phyloP scores from a whole-genome alignment of 805 yeast genomes.

The Clavispora vitiphila region DNA sequence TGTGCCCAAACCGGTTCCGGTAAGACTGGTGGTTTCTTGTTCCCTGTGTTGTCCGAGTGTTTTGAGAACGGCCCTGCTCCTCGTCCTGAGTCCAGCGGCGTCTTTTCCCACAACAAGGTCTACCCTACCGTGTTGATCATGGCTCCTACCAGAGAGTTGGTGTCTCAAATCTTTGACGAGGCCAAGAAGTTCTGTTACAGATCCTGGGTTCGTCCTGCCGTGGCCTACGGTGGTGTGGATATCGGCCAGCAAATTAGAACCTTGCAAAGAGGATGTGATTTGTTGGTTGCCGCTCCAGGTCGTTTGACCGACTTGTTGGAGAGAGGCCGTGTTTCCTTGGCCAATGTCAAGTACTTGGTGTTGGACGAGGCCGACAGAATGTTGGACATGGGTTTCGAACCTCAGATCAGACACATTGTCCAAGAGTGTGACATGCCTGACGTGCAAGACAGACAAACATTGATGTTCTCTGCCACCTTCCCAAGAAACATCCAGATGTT shows the following conservation, averaged over 20 bases:
- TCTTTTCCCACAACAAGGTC: slow-evolving; percentile 68
- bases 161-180: slow-evolving; percentile 93
- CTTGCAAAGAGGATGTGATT: slow-evolving; percentile 89
- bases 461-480: slow-evolving; percentile 99
- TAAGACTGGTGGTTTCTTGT: slow-evolving; percentile 98
- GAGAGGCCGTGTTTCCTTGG: slow-evolving; percentile 88
- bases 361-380: slow-evolving; percentile 99
- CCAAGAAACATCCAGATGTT: slow-evolving; percentile 95
- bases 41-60: slow-evolving; percentile 93
- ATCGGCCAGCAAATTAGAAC: slow-evolving; percentile 81
- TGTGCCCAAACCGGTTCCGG: slow-evolving; percentile 99
- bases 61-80: slow-evolving; percentile 83
- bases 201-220: slow-evolving; percentile 97
- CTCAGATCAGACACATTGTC: slow-evolving; percentile 97
- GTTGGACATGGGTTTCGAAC: slow-evolving; percentile 99
- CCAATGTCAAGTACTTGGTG: slow-evolving; percentile 87
- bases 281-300: slow-evolving; percentile 98
- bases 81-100: slow-evolving; percentile 41
- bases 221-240: slow-evolving; percentile 98
- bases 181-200: slow-evolving; percentile 93
- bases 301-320: slow-evolving; percentile 93
- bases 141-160: slow-evolving; percentile 99
- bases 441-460: slow-evolving; percentile 86
- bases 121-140: slow-evolving; percentile 91
- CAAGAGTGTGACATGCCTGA: slow-evolving; percentile 98